These are phyloP conservation scores for Podospora fimiseda DNA, from an alignment of 495 filamentous ascomycete genomes.

Conservation along the genomic window DNA sequence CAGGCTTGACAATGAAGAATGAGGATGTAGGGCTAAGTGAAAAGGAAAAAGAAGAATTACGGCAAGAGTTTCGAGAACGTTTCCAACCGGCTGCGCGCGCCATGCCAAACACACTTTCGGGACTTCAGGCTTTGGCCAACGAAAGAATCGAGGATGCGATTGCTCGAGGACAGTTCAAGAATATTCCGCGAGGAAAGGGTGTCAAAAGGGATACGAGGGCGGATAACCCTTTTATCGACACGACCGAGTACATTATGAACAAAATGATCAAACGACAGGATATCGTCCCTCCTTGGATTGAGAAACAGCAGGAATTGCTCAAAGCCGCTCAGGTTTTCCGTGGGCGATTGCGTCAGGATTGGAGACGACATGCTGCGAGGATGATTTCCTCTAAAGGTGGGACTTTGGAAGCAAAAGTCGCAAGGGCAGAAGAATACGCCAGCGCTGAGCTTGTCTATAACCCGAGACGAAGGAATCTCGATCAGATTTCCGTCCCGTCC, in stretches of 20 bases:
- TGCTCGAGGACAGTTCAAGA: conserved; percentile 82
- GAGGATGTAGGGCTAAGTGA: conserved; percentile 56
- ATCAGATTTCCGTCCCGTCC: conserved; percentile 42
- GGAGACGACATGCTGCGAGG: conserved; percentile 78
- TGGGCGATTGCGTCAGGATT: conserved; percentile 67
- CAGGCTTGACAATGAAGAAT: conserved; percentile 42
- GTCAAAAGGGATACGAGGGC: conserved; percentile 73
- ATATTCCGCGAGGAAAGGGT: conserved; percentile 74
- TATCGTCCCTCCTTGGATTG: conserved; percentile 81
- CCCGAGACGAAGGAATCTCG: conserved; percentile 40
- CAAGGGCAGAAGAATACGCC: conserved; percentile 65
- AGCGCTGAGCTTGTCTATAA: conserved; percentile 58
- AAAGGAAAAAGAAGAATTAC: conserved; percentile 61
- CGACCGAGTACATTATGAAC: conserved; percentile 97
- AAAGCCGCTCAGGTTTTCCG: conserved; percentile 65
- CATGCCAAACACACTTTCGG: conserved; percentile 72
- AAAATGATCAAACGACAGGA: conserved; percentile 96
- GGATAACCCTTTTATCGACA: conserved; percentile 86
- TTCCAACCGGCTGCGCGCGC: conserved; percentile 66
- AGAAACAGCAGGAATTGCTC: conserved; percentile 90
- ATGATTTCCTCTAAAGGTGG: conserved; percentile 77
- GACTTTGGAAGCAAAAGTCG: conserved; percentile 67
- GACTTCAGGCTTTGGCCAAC: conserved; percentile 78
- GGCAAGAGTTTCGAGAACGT: conserved; percentile 69
- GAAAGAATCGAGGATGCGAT: conserved; percentile 94